A percentile compares a stretch with the other conserved stretches of the same genome.
Evolutionary conservation across 495 filamentous ascomycete genomes (phyloP).

Genomic region (Aspergillus taichungensis): DNA sequence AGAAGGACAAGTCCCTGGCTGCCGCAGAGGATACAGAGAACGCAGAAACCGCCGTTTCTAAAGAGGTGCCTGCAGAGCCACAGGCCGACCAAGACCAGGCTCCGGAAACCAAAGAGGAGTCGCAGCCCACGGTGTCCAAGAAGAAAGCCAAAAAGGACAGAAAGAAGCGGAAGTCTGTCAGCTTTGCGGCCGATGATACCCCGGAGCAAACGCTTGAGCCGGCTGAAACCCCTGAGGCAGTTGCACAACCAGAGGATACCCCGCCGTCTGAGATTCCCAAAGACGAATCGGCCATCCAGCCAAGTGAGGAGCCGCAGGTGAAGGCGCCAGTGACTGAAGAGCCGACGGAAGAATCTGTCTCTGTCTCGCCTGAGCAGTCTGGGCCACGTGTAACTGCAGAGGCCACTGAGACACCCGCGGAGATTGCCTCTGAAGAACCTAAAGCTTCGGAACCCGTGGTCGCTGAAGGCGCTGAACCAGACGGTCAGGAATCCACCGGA

Average conservation of each 20-base stretch:
- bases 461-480: too few relatives aligned
- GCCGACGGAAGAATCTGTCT: background rate
- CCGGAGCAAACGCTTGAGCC: background rate
- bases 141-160: constrained; percentile 40
- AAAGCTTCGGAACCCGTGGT: too few relatives aligned
- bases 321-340: constrained; percentile 13
- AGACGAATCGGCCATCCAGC: constrained; percentile 32
- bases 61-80: background rate
- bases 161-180: constrained; percentile 24
- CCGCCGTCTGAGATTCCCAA: constrained; percentile 24
- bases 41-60: background rate
- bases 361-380: too few relatives aligned
- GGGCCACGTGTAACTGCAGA: too few relatives aligned
- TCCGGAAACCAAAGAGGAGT: constrained; percentile 2
- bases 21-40: constrained; percentile 5
- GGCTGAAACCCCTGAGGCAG: background rate
- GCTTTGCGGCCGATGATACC: constrained; percentile 8
- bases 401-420: too few relatives aligned
- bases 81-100: constrained; percentile 3
- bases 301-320: constrained; percentile 16
- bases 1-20: background rate
- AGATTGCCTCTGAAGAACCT: too few relatives aligned
- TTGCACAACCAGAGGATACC: constrained; percentile 3
- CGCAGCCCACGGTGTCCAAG: constrained; percentile 20
- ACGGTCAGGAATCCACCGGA: too few relatives aligned